Base-by-base conservation (phyloP, 2,329 filamentous ascomycete genomes). In the Aspergillus hortae region DNA sequence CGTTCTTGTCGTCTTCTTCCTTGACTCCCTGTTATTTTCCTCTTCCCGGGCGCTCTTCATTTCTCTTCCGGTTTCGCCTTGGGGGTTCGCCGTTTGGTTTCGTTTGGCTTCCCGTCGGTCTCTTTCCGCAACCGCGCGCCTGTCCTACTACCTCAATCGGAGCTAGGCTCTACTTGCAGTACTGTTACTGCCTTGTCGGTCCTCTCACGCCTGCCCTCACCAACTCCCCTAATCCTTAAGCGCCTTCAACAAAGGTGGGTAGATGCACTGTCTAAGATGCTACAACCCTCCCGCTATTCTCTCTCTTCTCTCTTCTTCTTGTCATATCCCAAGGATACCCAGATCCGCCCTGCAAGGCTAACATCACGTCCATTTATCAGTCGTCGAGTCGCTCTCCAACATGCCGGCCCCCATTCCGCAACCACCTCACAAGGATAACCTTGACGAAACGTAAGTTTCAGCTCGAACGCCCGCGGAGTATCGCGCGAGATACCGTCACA, bases 371-470 rank as follows among this genome's bases (percentile, higher is more conserved):
- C 21, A 40, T 48, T 43, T n/a, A 2, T 33, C 32, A 54, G 48
- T 21, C 15, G 36, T 35, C 27, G n/a, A 42, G 38, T 41, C 46
- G n/a, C 30, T 49, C 27, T 30, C 25, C 51, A 44, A 50, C 50
- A 54, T 74, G 70, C 61, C 70, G 36, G 66, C 67, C 49, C 48
- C 66, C 32, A 70, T 71, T 62, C 68, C 71, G n/a, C 69, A 68
- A 45, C 71, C 79, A 48, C 78, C 78, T 53, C 75, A 77, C 59
- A 81, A 80, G 71, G 80, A 83, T 67, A 80, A 83, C 67, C 72
- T 86, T 33, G 76, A 79, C 44, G 80, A 80, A 69, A 86, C 83
- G 82, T 85, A 71, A 74, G 82, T 78, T 40, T 12, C 15, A 41
- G 6, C 19, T 45, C 35, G 23, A 43, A 42, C 15, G 30, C 44